Evolutionary conservation across 176 grass and related monocot species (phyloP).

Genomic region (Chrysopogon serrulatus): DNA sequence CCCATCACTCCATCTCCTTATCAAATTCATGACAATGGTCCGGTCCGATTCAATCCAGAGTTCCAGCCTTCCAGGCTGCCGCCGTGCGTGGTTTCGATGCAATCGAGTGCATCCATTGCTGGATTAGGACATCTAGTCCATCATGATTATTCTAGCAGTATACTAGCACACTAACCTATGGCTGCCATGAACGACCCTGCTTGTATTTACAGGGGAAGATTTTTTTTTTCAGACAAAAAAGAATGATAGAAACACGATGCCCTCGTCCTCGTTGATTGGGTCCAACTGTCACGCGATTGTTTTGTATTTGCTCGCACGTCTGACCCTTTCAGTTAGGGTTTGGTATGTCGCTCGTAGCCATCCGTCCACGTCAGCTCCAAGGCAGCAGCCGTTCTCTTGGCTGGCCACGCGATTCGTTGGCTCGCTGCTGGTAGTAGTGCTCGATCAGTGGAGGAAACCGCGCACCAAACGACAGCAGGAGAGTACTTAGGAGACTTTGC

Average conservation of each 20-base stretch:
- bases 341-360: neutral
- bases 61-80: too few relatives aligned
- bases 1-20: neutral
- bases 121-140: neutral
- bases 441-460: neutral
- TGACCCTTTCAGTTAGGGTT: neutral
- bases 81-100: neutral
- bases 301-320: neutral
- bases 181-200: neutral
- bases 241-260: neutral
- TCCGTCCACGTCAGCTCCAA: slow-evolving; percentile 15
- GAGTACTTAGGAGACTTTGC: too few relatives aligned
- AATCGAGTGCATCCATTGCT: neutral
- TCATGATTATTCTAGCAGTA: neutral
- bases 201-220: neutral
- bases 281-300: neutral
- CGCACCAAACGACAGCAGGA: neutral
- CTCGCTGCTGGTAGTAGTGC: neutral
- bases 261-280: neutral
- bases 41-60: neutral
- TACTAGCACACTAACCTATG: neutral
- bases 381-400: neutral
- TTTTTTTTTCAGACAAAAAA: too few relatives aligned
- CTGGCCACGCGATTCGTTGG: neutral
- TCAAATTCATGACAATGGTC: neutral